A percentile compares a stretch with the other conserved stretches of the same genome.
Evolutionary conservation across 345 rosid genomes (phyloP).

Genomic region (Excoecaria cochinchinensis): DNA sequence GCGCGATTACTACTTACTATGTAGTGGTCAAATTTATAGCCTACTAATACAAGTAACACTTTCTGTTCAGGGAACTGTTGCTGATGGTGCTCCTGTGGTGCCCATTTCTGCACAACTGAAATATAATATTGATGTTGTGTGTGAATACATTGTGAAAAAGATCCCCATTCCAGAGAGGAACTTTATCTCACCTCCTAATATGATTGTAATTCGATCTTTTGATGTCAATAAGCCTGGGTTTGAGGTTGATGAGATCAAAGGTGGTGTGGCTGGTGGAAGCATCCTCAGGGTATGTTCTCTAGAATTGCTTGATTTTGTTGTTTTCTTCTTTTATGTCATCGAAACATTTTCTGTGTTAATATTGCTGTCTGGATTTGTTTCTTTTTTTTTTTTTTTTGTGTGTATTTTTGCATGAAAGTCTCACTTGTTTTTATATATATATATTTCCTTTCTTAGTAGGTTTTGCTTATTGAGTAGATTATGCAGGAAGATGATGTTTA

Average conservation of each 20-base stretch:
- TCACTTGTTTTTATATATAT: too few relatives aligned
- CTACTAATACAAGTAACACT: neutral
- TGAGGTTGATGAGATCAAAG: slow-evolving; percentile 90
- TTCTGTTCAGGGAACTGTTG: slow-evolving; percentile 75
- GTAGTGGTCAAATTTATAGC: too few relatives aligned
- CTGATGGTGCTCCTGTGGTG: slow-evolving; percentile 85
- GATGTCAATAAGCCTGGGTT: slow-evolving; percentile 96
- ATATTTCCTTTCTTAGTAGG: too few relatives aligned
- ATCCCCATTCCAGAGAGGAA: slow-evolving; percentile 97
- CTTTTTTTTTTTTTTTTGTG: too few relatives aligned
- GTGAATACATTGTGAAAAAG: slow-evolving; percentile 89
- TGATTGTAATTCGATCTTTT: slow-evolving; percentile 97
- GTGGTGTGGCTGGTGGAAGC: slow-evolving; percentile 99
- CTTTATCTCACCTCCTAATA: slow-evolving; percentile 81
- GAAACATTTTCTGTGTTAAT: too few relatives aligned
- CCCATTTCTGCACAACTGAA: slow-evolving; percentile 96
- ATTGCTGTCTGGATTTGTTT: too few relatives aligned
- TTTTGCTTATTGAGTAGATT: too few relatives aligned
- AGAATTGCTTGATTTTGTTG: neutral
- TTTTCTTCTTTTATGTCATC: neutral
- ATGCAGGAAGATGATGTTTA: too few relatives aligned
- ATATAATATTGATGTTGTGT: slow-evolving; percentile 89
- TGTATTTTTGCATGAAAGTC: too few relatives aligned
- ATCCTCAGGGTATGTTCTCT: slow-evolving; percentile 63
- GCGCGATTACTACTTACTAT: too few relatives aligned